phyloP scores from a whole-genome alignment of 441 rosid species.

The Croton laevigatus region DNA sequence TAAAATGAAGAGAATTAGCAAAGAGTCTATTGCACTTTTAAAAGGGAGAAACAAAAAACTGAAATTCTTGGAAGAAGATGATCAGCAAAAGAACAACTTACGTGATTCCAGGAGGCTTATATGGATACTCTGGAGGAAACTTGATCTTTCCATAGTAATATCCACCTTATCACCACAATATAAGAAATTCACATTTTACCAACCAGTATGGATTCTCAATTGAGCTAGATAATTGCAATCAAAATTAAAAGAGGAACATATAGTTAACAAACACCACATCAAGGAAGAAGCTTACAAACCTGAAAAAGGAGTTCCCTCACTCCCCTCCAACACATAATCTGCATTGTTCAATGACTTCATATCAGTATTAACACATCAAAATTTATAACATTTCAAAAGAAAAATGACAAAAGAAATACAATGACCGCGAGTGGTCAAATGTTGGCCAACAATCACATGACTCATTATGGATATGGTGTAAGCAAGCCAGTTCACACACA shows the following conservation, averaged over 20 bases:
- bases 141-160: slow-evolving; percentile 94
- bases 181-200: slow-evolving; percentile 18
- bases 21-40: not conserved
- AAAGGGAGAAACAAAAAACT: slow-evolving; percentile 4
- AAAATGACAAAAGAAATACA: not conserved
- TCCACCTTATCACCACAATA: slow-evolving; percentile 51
- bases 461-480: not conserved
- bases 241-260: not conserved
- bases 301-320: slow-evolving; percentile 94
- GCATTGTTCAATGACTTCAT: slow-evolving; percentile 29
- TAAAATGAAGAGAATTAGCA: slow-evolving; percentile 7
- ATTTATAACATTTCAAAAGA: slow-evolving; percentile 1
- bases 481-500: not conserved
- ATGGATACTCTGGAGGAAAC: slow-evolving; percentile 96
- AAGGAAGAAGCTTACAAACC: slow-evolving; percentile 40
- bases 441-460: not conserved
- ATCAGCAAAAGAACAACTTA: slow-evolving; percentile 30
- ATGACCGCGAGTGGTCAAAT: not conserved
- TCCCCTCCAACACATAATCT: slow-evolving; percentile 98
- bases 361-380: not conserved
- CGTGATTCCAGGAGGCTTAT: slow-evolving; percentile 98
- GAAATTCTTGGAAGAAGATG: not conserved
- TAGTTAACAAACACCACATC: not conserved
- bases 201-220: slow-evolving; percentile 19
- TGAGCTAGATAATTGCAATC: slow-evolving; percentile 17